Base-by-base conservation (phyloP, 768 basidiomycete species). In the Pulveroboletus sp. region DNA sequence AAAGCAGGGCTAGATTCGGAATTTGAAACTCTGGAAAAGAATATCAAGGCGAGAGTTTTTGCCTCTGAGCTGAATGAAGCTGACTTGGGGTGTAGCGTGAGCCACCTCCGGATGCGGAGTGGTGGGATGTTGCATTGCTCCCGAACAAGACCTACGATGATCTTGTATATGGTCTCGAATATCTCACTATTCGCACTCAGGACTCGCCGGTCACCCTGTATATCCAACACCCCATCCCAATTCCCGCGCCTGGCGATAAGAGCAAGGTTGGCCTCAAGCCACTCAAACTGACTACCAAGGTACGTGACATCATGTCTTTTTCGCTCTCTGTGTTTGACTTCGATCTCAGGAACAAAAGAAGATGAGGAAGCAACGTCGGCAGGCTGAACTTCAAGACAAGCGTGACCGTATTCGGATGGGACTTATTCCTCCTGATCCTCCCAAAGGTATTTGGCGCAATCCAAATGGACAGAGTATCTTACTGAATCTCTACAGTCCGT, bases 1-100 rank as follows among this genome's bases (percentile, higher is more conserved):
- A 98, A 94, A 70, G 95, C 94, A 17, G 96, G 96, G 17, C 65
- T 99, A 64, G 93, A 95, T 66, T 79, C 82, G n/a, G 96, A 96
- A 62, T 85, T 88, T 51, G 86, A 96, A 72, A 87, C 86, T 2
- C 75, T 95, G 21, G 93, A 95, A 71, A 89, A 90, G 69, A 86
- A 83, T 52, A 83, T 96, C 61, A 85, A 89, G 75, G 93, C 90
- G 40, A 37, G 81, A 59, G 8, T 11, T 14, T 31, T 42, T 8
- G 2, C 10, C 39, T 41, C 32, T 43, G 41, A 24, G 2, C 28
- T 43, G 12, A 21, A 17, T 36, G 30, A 14, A 48, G 30, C 33
- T 50, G 24, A 57, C 42, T 39, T 38, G 46, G 43, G 50, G 36
- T n/a, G 7, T 58, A 94, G 86, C 78, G 93, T 39, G 81, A 82